These are phyloP conservation scores for Lyophyllum semitale DNA, from an alignment of 768 basidiomycete genomes.

Conservation along the genomic window DNA sequence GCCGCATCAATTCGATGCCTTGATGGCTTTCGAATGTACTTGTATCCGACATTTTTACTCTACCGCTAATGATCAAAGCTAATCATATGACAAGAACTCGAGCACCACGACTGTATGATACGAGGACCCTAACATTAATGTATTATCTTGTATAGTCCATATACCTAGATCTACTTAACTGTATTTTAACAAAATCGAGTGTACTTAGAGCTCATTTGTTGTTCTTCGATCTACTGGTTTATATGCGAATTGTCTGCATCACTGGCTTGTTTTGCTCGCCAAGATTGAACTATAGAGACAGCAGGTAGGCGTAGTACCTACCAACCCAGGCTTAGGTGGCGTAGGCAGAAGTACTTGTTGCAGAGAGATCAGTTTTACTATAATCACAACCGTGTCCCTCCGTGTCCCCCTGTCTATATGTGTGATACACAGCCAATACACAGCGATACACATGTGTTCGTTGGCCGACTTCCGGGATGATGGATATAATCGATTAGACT, in stretches of 20 bases:
- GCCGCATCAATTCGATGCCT: conserved; percentile 47
- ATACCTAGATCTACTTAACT: conserved; percentile 29
- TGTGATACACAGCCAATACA: no score
- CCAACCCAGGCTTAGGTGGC: background rate
- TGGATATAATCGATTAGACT: conserved; percentile 9
- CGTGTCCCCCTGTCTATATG: conserved; percentile 2
- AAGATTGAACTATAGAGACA: background rate
- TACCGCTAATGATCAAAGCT: conserved; percentile 17
- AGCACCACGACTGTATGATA: conserved; percentile 9
- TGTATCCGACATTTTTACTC: background rate
- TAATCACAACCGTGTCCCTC: no score
- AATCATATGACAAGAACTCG: conserved; percentile 16
- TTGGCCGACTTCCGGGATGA: background rate
- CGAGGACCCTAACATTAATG: conserved; percentile 28
- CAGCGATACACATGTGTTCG: background rate
- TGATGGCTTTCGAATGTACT: conserved; percentile 29
- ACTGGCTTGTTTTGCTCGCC: background rate
- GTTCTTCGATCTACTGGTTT: background rate
- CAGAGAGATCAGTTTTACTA: no score
- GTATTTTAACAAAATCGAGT: conserved; percentile 18
- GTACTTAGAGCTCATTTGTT: conserved; percentile 6
- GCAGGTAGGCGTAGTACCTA: background rate
- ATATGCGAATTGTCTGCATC: background rate
- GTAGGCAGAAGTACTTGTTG: conserved; percentile 11
- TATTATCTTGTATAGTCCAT: conserved; percentile 21